Conservation (phyloP, 140 eudicot genomes). For the Senecio squalidus region DNA sequence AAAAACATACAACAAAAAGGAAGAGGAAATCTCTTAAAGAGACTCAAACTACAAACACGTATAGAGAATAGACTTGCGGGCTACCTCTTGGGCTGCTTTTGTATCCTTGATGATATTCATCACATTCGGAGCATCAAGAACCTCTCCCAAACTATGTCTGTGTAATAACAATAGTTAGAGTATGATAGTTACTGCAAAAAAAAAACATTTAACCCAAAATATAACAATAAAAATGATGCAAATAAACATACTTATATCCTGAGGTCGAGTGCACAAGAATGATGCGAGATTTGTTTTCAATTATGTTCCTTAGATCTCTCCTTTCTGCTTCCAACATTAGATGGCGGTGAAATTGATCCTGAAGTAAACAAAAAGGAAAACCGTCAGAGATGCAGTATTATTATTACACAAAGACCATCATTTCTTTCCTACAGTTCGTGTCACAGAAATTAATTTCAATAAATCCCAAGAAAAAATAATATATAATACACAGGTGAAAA, state of each 20-base stretch:
- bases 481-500: neutral
- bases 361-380: conserved; percentile 16
- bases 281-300: conserved; percentile 91
- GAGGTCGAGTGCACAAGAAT: conserved; percentile 89
- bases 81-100: conserved; percentile 95
- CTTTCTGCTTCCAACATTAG: conserved; percentile 92
- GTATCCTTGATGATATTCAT: conserved; percentile 94
- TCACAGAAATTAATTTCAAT: neutral
- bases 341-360: conserved; percentile 93
- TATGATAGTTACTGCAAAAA: conserved; percentile 7
- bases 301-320: conserved; percentile 68
- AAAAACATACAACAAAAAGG: neutral
- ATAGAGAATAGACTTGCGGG: neutral
- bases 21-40: conserved; percentile 4
- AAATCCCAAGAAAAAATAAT: too few relatives aligned
- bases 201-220: neutral
- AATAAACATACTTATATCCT: conserved; percentile 75
- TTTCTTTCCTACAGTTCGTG: neutral
- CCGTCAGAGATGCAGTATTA: neutral
- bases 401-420: neutral
- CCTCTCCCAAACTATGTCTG: conserved; percentile 98
- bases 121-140: conserved; percentile 89
- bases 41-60: neutral
- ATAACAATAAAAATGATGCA: neutral
- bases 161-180: neutral